phyloP scores from a whole-genome alignment of 768 basidiomycete genomes.

The Tephrocybe rancida region DNA sequence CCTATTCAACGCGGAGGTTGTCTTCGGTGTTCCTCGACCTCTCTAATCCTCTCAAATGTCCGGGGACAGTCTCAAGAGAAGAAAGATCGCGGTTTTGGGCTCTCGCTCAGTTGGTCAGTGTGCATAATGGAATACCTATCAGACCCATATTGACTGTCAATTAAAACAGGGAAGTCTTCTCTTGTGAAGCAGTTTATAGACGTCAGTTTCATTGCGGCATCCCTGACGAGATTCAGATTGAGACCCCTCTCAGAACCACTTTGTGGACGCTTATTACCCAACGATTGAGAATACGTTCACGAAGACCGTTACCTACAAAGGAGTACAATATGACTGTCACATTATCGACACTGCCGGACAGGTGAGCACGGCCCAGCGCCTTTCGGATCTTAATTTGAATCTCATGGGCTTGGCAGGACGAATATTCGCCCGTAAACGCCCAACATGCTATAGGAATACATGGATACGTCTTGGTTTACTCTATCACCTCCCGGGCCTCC shows the following conservation, averaged over 20 bases:
- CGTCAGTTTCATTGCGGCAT: slow-evolving; percentile 22
- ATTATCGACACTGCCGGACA: slow-evolving; percentile 99
- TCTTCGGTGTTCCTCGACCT: slow-evolving; percentile 12
- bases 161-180: slow-evolving; percentile 85
- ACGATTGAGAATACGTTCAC: slow-evolving; percentile 90
- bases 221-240: neutral
- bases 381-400: neutral
- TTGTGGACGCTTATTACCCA: slow-evolving; percentile 92
- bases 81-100: slow-evolving; percentile 90
- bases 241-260: slow-evolving; percentile 56
- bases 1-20: slow-evolving; percentile 12
- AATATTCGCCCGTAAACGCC: slow-evolving; percentile 91
- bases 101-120: slow-evolving; percentile 86
- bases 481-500: slow-evolving; percentile 83
- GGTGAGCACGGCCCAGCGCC: slow-evolving; percentile 45
- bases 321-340: slow-evolving; percentile 92
- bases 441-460: slow-evolving; percentile 97
- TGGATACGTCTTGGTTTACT: slow-evolving; percentile 96
- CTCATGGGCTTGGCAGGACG: slow-evolving; percentile 60
- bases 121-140: slow-evolving; percentile 4
- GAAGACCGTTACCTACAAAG: slow-evolving; percentile 86
- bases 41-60: slow-evolving; percentile 21
- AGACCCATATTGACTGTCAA: slow-evolving; percentile 1
- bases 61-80: slow-evolving; percentile 59
- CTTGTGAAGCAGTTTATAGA: slow-evolving; percentile 94